Base-by-base conservation (phyloP, 495 filamentous ascomycete species). In the Amniculicola lignicola region DNA sequence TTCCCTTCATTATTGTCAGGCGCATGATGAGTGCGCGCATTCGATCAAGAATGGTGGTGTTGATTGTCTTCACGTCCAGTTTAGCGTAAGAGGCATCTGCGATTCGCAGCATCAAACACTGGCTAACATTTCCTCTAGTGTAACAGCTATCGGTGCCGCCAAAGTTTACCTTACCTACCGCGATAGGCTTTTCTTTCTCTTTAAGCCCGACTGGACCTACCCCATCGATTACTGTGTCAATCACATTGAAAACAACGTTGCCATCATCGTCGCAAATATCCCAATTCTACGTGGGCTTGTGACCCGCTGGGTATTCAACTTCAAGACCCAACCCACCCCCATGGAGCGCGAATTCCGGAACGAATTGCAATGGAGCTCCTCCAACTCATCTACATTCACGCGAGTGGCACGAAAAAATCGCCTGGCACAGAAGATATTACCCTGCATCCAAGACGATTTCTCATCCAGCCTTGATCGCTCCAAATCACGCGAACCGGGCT, bases 181-280 rank as follows among this genome's bases (percentile, higher is more conserved):
- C 28, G 60, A 63, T 45, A 54, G 60, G 10, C 54, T 63, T 10
- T 63, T 35, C 51, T 28, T 3, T 10, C 25, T 44, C 12, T 63
- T 53, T 50, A 43, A 59, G 31, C 33, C 54, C 9, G 60, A 63
- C 25, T 63, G 60, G 60, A 63, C 60, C 24, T 63, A 63, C 39
- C 55, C 60, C 10, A 63, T 63, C 55, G 60, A 63, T 25, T 63
- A 58, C 44, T 63, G 60, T 19, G 55, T 63, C 60, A 63, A 53
- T 28, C 60, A 63, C 49, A 63, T 63, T 44, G 60, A 63, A 25
- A 63, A 63, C 28, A 63, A 63, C 23, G 60, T 63, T 38, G 60
- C 60, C 4, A 63, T 63, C 27, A 63, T 63, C 21, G 50, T 63
- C 12, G 60, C 60, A n/a, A 54, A 55, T 25, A 38, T 63, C 6